Conservation (phyloP, 2,329 filamentous ascomycete species). For the Thielaviopsis musarum region DNA sequence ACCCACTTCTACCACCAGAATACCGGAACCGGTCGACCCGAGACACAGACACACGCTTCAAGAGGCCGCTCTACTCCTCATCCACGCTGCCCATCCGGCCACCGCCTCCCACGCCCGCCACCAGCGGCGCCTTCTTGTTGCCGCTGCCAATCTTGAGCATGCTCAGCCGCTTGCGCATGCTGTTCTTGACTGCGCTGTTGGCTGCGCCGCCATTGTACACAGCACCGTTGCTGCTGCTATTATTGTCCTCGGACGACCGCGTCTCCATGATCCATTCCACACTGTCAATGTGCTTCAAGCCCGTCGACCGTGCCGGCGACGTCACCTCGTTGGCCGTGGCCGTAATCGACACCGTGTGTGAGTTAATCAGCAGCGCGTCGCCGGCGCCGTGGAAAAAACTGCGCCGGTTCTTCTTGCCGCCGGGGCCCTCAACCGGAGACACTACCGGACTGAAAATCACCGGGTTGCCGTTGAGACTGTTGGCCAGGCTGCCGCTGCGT, state of each 20-base stretch:
- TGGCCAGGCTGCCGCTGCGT: conserved; percentile 7
- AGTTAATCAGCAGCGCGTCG: conserved; percentile 3
- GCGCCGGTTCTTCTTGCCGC: conserved; percentile 10
- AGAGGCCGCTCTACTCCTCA: conserved; percentile 29
- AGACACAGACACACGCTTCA: background rate
- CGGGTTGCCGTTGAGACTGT: conserved; percentile 10
- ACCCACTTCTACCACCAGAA: background rate
- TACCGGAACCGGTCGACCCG: background rate
- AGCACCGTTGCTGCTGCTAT: conserved; percentile 18
- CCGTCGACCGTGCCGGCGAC: background rate
- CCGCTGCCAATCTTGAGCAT: conserved; percentile 48
- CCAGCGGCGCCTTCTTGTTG: conserved; percentile 45
- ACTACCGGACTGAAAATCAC: conserved; percentile 4
- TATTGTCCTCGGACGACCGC: conserved; percentile 11
- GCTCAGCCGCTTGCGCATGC: conserved; percentile 63
- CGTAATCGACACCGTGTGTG: background rate
- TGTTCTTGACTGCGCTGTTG: conserved; percentile 30
- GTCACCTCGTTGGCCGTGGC: background rate
- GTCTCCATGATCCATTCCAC: conserved; percentile 17
- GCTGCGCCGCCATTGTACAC: too few species aligned
- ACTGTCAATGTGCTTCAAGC: conserved; percentile 11
- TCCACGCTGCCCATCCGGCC: conserved; percentile 35
- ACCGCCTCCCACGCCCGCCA: conserved; percentile 15
- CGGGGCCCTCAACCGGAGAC: background rate
- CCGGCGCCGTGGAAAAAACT: conserved; percentile 10